Evolutionary conservation across 306 rosid species (phyloP), one percentile per base, ranked within the genome.

Genomic region (Medicago lupulina): DNA sequence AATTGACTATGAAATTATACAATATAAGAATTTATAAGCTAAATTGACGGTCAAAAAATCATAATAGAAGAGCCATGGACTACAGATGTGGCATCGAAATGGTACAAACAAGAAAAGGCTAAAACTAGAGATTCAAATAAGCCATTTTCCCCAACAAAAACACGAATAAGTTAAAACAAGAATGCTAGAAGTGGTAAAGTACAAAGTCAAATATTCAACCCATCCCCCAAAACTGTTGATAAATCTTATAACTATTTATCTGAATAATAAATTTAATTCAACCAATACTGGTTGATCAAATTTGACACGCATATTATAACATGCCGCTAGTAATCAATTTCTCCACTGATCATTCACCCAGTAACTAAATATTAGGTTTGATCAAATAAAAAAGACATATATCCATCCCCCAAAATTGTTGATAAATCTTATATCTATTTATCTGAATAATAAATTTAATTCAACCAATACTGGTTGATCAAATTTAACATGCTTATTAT

Each of bases 1-100:
- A 95, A 92, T 73, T 92, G 97, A 88, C 99, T 95, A n/a, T n/a
- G 88, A 86, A 79, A 89, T 82, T 66, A 75, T 74, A 80, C 69
- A 84, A 86, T 66, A 85, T 66, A 85, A 75, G 75, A 18, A 49
- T 46, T 75, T 46, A 76, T 77, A 86, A 59, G 67, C 71, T 54
- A 73, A 31, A 67, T 53, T 25, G 65, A 67, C 60, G 75, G 68
- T 38, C 60, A 51, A 36, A 51, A 49, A 14, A 49, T 23, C 60
- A 53, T 6, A 41, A 77, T 50, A 53, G 58, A 66, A 74, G 63
- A 80, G 25, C 70, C 39, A 67, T 47, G 60, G 49, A 50, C 54
- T 58, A 25, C 75, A 76, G 50, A 60, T 44, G 50, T 39, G 31
- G 40, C 43, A 77, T 40, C 7, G 53, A 73, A 79, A 74, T 58